A percentile compares a stretch with the other conserved stretches of the same genome.
These are phyloP conservation scores for Epichloe coenophiala DNA, from an alignment of 2,329 filamentous ascomycete species.

Conservation along the genomic window DNA sequence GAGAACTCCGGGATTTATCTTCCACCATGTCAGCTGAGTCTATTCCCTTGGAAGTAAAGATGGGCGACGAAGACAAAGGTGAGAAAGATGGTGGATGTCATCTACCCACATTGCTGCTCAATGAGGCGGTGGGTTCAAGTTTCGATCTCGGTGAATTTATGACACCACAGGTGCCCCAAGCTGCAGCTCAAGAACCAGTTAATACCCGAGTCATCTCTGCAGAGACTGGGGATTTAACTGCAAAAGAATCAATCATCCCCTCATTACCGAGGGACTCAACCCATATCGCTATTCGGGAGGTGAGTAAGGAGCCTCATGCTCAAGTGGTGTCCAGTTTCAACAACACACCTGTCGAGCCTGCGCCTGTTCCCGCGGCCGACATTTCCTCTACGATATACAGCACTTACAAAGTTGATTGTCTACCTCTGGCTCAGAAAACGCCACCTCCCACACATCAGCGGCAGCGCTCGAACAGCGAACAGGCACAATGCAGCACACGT, in stretches of 20 bases:
- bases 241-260: background rate
- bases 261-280: conserved; percentile 1
- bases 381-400: background rate
- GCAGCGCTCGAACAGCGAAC: conserved; percentile 5
- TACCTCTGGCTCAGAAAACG: background rate
- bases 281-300: background rate
- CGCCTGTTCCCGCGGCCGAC: background rate
- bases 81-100: background rate
- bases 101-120: conserved; percentile 5
- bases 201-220: background rate
- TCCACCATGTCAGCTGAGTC: conserved; percentile 1
- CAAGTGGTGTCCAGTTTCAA: background rate
- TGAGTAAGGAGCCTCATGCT: background rate
- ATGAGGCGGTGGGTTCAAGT: conserved; percentile 5
- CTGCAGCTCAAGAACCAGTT: background rate
- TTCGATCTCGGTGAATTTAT: conserved; percentile 2
- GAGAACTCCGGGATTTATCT: conserved; percentile 6
- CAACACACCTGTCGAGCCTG: background rate
- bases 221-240: background rate
- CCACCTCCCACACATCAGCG: background rate
- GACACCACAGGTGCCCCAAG: background rate
- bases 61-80: background rate
- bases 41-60: background rate
- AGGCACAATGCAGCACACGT: background rate
- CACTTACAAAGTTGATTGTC: background rate